Conservation (phyloP, 106 monocot genomes). For the Alisma plantagoaquatica region DNA sequence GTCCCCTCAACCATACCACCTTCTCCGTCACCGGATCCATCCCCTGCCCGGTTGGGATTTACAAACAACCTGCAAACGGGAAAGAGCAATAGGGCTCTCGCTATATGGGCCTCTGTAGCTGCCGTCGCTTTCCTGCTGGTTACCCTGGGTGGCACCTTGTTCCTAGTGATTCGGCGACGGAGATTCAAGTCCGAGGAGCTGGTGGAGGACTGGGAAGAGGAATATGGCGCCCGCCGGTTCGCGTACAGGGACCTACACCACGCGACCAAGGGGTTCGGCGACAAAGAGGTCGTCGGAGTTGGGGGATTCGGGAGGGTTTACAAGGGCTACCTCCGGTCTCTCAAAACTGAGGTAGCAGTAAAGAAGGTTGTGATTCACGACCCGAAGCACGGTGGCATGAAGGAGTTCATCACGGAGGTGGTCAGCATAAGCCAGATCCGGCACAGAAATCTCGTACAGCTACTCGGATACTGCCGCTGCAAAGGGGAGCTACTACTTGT, state of each 20-base stretch:
- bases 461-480: conserved; percentile 55
- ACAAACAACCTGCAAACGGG: no score
- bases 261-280: conserved; percentile 3
- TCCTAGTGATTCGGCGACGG: not conserved
- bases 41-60: no score
- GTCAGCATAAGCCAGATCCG: conserved; percentile 61
- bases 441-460: conserved; percentile 73
- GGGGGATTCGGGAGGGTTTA: conserved; percentile 11
- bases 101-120: not conserved
- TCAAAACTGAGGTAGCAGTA: conserved; percentile 6
- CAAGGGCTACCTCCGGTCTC: not conserved
- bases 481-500: conserved; percentile 33
- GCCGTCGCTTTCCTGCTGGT: not conserved
- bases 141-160: not conserved
- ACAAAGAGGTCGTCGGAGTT: conserved; percentile 1
- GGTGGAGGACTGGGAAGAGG: conserved; percentile 1
- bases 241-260: conserved; percentile 4
- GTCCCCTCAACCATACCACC: no score
- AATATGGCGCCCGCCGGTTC: not conserved
- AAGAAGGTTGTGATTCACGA: conserved; percentile 12
- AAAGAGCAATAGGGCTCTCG: no score
- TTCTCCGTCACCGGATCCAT: no score
- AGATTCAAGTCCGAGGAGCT: conserved; percentile 3
- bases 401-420: conserved; percentile 73
- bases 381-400: conserved; percentile 51